Evolutionary conservation across 1,139 yeast genomes (phyloP).

Genomic region (Yarrowia galli): DNA sequence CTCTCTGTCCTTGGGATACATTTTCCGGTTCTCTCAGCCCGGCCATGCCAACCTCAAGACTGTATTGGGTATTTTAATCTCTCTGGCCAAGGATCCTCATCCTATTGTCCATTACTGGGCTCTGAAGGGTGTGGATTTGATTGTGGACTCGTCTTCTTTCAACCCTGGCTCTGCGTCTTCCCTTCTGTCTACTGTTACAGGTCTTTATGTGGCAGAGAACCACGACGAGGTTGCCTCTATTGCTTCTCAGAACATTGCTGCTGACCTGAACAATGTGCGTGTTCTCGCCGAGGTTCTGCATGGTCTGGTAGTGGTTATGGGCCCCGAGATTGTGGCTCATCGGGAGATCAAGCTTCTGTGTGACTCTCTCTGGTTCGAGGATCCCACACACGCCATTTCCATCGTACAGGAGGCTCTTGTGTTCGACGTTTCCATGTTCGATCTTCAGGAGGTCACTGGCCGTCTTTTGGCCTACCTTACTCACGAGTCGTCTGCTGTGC

Average conservation of each 20-base stretch:
- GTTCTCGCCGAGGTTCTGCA: slow-evolving; percentile 26
- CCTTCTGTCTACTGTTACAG: not conserved
- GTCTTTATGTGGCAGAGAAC: slow-evolving; percentile 29
- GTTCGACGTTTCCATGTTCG: slow-evolving; percentile 34
- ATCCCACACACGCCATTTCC: slow-evolving; percentile 34
- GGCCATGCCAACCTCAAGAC: slow-evolving; percentile 54
- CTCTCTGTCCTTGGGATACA: slow-evolving; percentile 65
- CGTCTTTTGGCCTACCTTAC: slow-evolving; percentile 16
- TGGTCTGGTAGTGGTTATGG: slow-evolving; percentile 31
- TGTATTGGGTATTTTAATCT: slow-evolving; percentile 64
- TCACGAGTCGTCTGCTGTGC: slow-evolving; percentile 23
- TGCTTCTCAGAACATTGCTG: slow-evolving; percentile 34
- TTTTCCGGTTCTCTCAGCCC: slow-evolving; percentile 58
- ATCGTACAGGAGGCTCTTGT: slow-evolving; percentile 34
- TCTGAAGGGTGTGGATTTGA: slow-evolving; percentile 62
- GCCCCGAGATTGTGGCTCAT: slow-evolving; percentile 31
- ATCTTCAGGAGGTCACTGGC: slow-evolving; percentile 12
- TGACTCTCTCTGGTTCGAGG: slow-evolving; percentile 32
- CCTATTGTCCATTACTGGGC: slow-evolving; percentile 82
- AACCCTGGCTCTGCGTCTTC: slow-evolving; percentile 14
- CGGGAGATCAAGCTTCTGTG: slow-evolving; percentile 22
- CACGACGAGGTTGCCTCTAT: slow-evolving; percentile 24
- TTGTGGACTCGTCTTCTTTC: slow-evolving; percentile 58
- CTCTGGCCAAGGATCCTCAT: slow-evolving; percentile 79
- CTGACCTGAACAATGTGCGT: slow-evolving; percentile 22